A percentile compares a stretch with the other conserved stretches of the same genome.
Conservation (phyloP, 75 land plant species). For the Pinus taeda region DNA sequence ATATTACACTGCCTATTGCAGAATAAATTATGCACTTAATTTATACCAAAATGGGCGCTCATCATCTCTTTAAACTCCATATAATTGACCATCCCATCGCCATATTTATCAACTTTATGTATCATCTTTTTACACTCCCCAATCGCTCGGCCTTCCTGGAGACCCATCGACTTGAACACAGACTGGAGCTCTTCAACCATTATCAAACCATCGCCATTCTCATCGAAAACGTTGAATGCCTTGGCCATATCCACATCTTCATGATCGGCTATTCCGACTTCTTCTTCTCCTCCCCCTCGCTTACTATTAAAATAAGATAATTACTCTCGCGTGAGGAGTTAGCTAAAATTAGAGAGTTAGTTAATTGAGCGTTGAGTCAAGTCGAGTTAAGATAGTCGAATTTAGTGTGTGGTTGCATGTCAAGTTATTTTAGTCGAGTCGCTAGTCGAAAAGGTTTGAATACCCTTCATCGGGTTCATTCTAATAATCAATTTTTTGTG, state of each 20-base stretch:
- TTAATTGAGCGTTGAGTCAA: too few relatives aligned
- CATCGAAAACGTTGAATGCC: conserved; percentile 73
- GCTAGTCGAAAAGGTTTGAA: too few relatives aligned
- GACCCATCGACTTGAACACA: conserved; percentile 48
- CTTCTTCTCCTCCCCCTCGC: conserved; percentile 8
- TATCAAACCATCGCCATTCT: conserved; percentile 65
- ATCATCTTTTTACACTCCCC: conserved; percentile 60
- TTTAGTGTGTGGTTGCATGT: too few relatives aligned
- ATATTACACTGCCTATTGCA: too few relatives aligned
- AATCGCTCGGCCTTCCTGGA: conserved; percentile 36
- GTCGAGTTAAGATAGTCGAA: too few relatives aligned
- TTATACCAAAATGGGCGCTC: conserved; percentile 55
- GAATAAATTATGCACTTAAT: background rate
- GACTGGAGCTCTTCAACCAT: conserved; percentile 47
- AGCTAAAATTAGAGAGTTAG: too few relatives aligned
- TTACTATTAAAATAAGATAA: conserved; percentile 2
- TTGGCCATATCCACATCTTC: conserved; percentile 41
- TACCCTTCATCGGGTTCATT: too few relatives aligned
- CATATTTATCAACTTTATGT: conserved; percentile 54
- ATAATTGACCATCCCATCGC: conserved; percentile 66
- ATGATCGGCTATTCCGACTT: conserved; percentile 19
- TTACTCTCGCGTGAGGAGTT: too few relatives aligned
- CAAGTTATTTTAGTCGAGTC: too few relatives aligned
- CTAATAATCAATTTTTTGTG: too few relatives aligned
- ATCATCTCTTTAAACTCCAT: conserved; percentile 75